Evolutionary conservation across 2,329 filamentous ascomycete genomes (phyloP).

Genomic region (Arthrobotrys pseudoclavata): DNA sequence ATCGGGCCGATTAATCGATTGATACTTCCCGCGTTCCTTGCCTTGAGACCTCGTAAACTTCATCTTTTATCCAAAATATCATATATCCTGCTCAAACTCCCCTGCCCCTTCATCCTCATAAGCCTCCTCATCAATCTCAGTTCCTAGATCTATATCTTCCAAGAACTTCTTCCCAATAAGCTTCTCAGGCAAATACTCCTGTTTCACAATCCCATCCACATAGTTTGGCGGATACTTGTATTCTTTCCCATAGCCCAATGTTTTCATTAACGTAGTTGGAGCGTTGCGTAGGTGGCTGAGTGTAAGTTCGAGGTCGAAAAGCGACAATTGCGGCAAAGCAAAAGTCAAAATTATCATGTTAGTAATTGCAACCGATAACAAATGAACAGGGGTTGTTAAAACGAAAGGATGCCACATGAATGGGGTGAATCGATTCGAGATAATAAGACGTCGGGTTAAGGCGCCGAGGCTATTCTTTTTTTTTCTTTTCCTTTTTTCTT

Average conservation of each 20-base stretch:
- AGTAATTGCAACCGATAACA: conserved; percentile 38
- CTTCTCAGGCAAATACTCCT: conserved; percentile 86
- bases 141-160: conserved; percentile 83
- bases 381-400: conserved; percentile 5
- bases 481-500: not conserved
- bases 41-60: too few species aligned
- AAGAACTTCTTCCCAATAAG: conserved; percentile 80
- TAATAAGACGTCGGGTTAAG: conserved; percentile 23
- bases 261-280: conserved; percentile 91
- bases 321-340: conserved; percentile 32
- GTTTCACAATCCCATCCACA: conserved; percentile 80
- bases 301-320: not conserved
- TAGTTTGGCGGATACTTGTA: conserved; percentile 99
- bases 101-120: conserved; percentile 60
- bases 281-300: conserved; percentile 83
- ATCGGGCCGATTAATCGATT: not conserved
- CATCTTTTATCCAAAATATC: not conserved
- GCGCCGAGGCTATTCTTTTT: not conserved
- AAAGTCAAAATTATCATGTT: conserved; percentile 4
- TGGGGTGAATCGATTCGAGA: conserved; percentile 26
- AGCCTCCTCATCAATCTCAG: conserved; percentile 79
- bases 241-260: conserved; percentile 87
- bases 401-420: conserved; percentile 1
- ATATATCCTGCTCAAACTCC: conserved; percentile 24
- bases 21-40: not conserved